Percentiles rank a stretch among this genome's conserved stretches.
Conservation (phyloP, 495 filamentous ascomycete species). For the Aspergillus homomorphus region DNA sequence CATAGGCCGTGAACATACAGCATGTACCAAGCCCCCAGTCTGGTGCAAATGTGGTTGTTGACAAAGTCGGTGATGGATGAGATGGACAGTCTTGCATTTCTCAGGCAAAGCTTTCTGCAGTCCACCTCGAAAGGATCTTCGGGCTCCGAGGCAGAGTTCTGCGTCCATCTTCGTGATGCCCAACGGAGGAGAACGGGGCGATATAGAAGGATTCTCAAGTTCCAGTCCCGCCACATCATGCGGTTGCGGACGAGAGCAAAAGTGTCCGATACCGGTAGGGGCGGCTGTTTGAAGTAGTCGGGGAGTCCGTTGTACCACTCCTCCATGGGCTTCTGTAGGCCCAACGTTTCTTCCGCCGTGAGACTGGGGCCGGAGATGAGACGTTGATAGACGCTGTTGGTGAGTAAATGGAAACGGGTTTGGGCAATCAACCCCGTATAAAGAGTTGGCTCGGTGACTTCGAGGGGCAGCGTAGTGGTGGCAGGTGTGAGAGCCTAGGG, state of each 20-base stretch:
- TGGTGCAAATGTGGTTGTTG: slow-evolving; percentile 39
- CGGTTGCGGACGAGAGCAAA: slow-evolving; percentile 40
- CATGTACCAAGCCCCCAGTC: slow-evolving; percentile 51
- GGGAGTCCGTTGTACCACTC: slow-evolving; percentile 47
- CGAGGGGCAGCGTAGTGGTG: slow-evolving; percentile 41
- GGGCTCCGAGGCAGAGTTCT: slow-evolving; percentile 28
- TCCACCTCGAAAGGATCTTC: slow-evolving; percentile 44
- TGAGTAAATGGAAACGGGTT: slow-evolving; percentile 47
- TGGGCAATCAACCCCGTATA: slow-evolving; percentile 51
- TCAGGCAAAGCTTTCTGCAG: slow-evolving; percentile 41
- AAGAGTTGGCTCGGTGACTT: slow-evolving; percentile 43
- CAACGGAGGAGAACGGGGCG: slow-evolving; percentile 51
- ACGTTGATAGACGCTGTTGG: slow-evolving; percentile 49
- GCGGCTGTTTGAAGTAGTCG: slow-evolving; percentile 41
- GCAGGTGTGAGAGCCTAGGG: slow-evolving; percentile 37
- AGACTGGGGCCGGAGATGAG: slow-evolving; percentile 50
- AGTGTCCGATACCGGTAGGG: slow-evolving; percentile 29
- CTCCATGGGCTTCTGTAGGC: slow-evolving; percentile 45
- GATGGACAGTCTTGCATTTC: slow-evolving; percentile 44
- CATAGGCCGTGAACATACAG: slow-evolving; percentile 32
- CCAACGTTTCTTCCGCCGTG: slow-evolving; percentile 45
- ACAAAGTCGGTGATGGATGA: slow-evolving; percentile 44
- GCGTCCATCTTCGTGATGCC: slow-evolving; percentile 43
- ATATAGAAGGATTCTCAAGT: slow-evolving; percentile 51
- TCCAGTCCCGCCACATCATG: slow-evolving; percentile 50